A percentile compares a stretch with the other conserved stretches of the same genome.
Evolutionary conservation across 768 basidiomycete genomes (phyloP).

Genomic region (Trametes villosa): DNA sequence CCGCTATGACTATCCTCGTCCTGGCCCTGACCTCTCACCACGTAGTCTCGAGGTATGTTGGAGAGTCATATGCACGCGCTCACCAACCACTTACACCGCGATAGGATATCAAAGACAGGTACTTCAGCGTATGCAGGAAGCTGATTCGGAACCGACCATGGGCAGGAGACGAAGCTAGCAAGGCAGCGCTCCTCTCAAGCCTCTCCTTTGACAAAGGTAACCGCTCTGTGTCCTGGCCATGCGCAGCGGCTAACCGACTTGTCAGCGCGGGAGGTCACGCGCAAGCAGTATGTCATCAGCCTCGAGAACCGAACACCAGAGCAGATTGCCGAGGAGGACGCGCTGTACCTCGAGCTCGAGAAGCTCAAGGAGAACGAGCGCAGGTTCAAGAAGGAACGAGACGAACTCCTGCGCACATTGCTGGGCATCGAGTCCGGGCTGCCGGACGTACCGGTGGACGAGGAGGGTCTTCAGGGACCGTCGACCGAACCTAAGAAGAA

Average conservation of each 20-base stretch:
- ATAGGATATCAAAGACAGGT: slow-evolving; percentile 93
- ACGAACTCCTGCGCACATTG: slow-evolving; percentile 82
- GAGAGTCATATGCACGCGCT: background rate
- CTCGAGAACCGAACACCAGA: slow-evolving; percentile 88
- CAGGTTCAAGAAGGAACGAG: slow-evolving; percentile 84
- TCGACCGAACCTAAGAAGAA: slow-evolving; percentile 60
- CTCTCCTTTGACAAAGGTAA: slow-evolving; percentile 90
- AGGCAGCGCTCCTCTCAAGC: slow-evolving; percentile 65
- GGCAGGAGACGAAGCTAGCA: slow-evolving; percentile 77
- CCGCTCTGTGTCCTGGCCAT: background rate
- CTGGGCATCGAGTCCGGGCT: slow-evolving; percentile 89
- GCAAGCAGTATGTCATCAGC: slow-evolving; percentile 85
- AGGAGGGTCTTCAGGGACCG: slow-evolving; percentile 59
- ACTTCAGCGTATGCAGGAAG: slow-evolving; percentile 89
- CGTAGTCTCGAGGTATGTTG: slow-evolving; percentile 72
- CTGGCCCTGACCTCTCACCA: slow-evolving; percentile 43
- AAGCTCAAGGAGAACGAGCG: slow-evolving; percentile 94
- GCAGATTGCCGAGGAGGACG: slow-evolving; percentile 94
- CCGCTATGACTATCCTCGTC: slow-evolving; percentile 69
- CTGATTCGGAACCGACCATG: slow-evolving; percentile 85
- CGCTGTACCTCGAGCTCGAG: slow-evolving; percentile 90
- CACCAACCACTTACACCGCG: background rate
- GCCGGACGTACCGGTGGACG: slow-evolving; percentile 66
- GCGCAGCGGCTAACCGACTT: background rate
- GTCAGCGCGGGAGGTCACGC: slow-evolving; percentile 81